phyloP scores from a whole-genome alignment of 2,329 filamentous ascomycete genomes.

The Alternaria atra region DNA sequence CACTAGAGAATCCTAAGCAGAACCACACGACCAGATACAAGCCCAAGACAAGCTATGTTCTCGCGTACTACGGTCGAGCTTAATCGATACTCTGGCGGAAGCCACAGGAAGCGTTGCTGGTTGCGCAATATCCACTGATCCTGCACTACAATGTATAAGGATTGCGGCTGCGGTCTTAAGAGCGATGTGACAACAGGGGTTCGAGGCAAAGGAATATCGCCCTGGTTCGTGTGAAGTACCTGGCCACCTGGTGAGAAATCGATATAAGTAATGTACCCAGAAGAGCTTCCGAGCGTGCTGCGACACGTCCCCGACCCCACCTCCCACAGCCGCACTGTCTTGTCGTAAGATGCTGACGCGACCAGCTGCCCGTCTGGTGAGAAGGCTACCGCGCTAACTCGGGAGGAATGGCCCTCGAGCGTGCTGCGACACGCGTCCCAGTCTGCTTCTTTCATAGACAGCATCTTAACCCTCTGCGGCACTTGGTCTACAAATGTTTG shows the following conservation, averaged over 20 bases:
- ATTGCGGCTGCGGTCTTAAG: background rate
- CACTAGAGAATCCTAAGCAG: slow-evolving; percentile 14
- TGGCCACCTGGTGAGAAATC: slow-evolving; percentile 18
- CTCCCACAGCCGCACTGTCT: slow-evolving; percentile 9
- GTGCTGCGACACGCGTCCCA: too few relatives aligned
- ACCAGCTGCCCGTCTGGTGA: too few relatives aligned
- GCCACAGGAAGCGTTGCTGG: slow-evolving; percentile 19
- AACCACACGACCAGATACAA: slow-evolving; percentile 17
- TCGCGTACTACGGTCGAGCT: slow-evolving; percentile 3
- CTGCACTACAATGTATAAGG: slow-evolving; percentile 8
- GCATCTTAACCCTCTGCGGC: too few relatives aligned
- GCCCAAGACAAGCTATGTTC: too few relatives aligned
- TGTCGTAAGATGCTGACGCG: too few relatives aligned
- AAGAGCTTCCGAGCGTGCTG: slow-evolving; percentile 11
- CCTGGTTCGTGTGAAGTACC: slow-evolving; percentile 6
- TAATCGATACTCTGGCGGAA: slow-evolving; percentile 21
- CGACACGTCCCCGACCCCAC: background rate
- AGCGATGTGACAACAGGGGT: background rate
- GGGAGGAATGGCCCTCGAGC: too few relatives aligned
- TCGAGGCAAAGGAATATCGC: slow-evolving; percentile 10
- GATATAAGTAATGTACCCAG: background rate
- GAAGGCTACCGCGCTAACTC: too few relatives aligned
- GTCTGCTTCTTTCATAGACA: too few relatives aligned
- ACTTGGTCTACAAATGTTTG: too few relatives aligned
- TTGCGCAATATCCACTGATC: slow-evolving; percentile 18